These are phyloP conservation scores for Cutaneotrichosporon sp. DNA, from an alignment of 1,284 basidiomycete genomes.

Conservation along the genomic window DNA sequence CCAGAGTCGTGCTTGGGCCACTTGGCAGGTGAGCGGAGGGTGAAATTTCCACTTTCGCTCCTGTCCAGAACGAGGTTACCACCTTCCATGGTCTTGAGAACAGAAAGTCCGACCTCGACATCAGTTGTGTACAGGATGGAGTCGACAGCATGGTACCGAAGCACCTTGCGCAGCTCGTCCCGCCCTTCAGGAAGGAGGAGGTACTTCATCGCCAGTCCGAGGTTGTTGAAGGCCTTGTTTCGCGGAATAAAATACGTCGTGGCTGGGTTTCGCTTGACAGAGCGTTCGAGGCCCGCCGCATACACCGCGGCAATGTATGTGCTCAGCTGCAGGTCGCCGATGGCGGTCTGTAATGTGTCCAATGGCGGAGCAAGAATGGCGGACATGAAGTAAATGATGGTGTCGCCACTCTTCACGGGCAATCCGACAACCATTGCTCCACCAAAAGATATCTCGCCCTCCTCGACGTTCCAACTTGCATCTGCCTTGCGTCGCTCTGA, in stretches of 20 bases:
- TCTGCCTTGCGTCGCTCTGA: slow-evolving; percentile 41
- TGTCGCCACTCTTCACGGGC: slow-evolving; percentile 60
- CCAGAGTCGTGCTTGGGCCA: slow-evolving; percentile 41
- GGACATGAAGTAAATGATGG: slow-evolving; percentile 84
- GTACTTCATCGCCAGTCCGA: slow-evolving; percentile 86
- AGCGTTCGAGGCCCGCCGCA: slow-evolving; percentile 71
- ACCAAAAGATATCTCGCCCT: slow-evolving; percentile 70
- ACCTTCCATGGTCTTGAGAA: slow-evolving; percentile 47
- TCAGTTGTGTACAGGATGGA: slow-evolving; percentile 67
- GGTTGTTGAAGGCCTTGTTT: slow-evolving; percentile 77
- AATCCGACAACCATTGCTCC: slow-evolving; percentile 75
- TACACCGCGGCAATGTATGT: slow-evolving; percentile 85
- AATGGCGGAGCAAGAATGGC: slow-evolving; percentile 74
- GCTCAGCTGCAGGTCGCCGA: slow-evolving; percentile 77
- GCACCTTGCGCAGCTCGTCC: slow-evolving; percentile 70
- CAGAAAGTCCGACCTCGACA: slow-evolving; percentile 32
- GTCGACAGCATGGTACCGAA: slow-evolving; percentile 78
- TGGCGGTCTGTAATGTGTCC: slow-evolving; percentile 73
- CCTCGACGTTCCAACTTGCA: slow-evolving; percentile 42
- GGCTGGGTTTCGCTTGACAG: slow-evolving; percentile 61
- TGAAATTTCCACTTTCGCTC: slow-evolving; percentile 22
- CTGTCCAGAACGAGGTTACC: slow-evolving; percentile 44
- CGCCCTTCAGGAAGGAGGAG: slow-evolving; percentile 66
- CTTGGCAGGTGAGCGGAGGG: slow-evolving; percentile 31
- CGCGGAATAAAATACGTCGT: slow-evolving; percentile 82